A percentile compares a stretch with the other conserved stretches of the same genome.
These are phyloP conservation scores for Wickerhamomyces sp. DNA, from an alignment of 1,139 yeast genomes.

Conservation along the genomic window DNA sequence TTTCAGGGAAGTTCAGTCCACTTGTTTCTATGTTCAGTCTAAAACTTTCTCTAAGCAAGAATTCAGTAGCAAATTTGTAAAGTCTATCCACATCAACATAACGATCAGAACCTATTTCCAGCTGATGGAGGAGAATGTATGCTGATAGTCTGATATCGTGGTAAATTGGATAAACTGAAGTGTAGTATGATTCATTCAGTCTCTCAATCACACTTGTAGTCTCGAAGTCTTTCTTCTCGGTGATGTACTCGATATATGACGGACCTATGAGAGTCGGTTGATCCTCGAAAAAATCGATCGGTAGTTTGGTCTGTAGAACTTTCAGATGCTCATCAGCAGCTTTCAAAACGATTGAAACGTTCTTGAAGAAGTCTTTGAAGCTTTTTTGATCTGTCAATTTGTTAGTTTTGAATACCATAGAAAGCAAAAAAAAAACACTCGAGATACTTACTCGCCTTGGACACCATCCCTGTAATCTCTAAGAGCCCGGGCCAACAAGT, in stretches of 20 bases:
- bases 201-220: constrained; percentile 31
- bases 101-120: constrained; percentile 49
- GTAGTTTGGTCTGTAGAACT: constrained; percentile 16
- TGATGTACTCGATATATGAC: constrained; percentile 8
- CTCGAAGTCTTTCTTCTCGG: constrained; percentile 5
- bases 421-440: no score
- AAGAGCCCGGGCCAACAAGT: no score
- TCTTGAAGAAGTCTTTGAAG: background rate
- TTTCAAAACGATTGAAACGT: background rate
- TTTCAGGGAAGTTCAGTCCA: constrained; percentile 18
- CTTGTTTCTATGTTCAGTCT: constrained; percentile 36
- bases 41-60: constrained; percentile 66
- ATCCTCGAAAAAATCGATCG: constrained; percentile 14
- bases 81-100: constrained; percentile 63
- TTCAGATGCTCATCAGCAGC: constrained; percentile 12
- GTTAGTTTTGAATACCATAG: background rate
- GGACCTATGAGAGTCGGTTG: constrained; percentile 15
- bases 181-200: constrained; percentile 33
- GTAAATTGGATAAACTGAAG: constrained; percentile 48
- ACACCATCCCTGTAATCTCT: background rate
- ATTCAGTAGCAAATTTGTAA: constrained; percentile 65
- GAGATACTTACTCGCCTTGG: background rate
- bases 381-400: background rate
- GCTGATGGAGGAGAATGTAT: constrained; percentile 42
- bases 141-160: constrained; percentile 73